These are phyloP conservation scores for Diaporthe amygdali DNA, from an alignment of 2,329 filamentous ascomycete genomes.

Conservation along the genomic window DNA sequence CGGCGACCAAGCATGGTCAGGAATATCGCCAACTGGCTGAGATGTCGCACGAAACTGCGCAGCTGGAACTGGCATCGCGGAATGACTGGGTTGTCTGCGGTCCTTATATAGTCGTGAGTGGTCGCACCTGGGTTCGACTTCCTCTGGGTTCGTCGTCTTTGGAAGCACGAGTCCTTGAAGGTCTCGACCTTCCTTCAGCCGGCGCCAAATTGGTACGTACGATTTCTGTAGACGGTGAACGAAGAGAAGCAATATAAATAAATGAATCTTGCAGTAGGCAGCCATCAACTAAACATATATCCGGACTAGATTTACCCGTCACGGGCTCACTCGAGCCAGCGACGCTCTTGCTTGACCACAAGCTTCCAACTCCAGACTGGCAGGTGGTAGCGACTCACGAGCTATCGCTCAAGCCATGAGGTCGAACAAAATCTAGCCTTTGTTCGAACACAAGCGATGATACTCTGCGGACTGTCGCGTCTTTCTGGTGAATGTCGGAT, in stretches of 20 bases:
- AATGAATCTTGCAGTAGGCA: conserved; percentile 3
- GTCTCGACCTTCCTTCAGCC: conserved; percentile 1
- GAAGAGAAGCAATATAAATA: background rate
- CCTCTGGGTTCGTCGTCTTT: background rate
- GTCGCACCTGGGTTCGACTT: background rate
- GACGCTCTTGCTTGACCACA: background rate
- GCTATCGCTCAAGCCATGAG: background rate
- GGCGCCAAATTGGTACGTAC: background rate
- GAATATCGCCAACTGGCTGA: background rate
- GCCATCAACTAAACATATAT: background rate
- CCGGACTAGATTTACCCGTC: background rate
- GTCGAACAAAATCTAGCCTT: background rate
- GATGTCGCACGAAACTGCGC: background rate
- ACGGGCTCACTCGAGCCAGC: background rate
- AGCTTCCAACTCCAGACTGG: background rate
- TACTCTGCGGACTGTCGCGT: background rate
- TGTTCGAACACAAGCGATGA: background rate
- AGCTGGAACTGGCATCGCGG: background rate
- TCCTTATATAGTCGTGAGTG: conserved; percentile 1
- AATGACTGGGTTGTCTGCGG: background rate
- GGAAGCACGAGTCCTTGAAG: background rate
- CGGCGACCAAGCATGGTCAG: background rate
- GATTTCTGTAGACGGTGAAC: background rate
- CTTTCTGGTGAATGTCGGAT: conserved; percentile 7
- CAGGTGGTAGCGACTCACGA: background rate